Evolutionary conservation across 2,329 filamentous ascomycete species (phyloP), one percentile per base, ranked within the genome.

Genomic region (Aspergillus versicolor): DNA sequence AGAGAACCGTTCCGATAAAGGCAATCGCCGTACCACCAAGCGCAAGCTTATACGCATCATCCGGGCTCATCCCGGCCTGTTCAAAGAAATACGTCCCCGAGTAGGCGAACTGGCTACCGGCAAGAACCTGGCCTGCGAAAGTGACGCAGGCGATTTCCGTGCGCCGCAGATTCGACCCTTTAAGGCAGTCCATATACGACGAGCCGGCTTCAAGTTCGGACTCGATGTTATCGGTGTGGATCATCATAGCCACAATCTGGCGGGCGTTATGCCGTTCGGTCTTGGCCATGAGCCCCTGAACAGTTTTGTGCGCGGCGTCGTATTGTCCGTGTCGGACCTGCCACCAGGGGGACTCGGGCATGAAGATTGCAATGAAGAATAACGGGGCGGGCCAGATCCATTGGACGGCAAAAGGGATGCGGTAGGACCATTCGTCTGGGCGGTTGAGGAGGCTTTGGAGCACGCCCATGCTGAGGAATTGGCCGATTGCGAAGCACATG

Each of bases 401-500:
- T 67, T 83, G 81, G 6, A 83, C 61, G 0, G 74, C 79, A 56
- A 79, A 82, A 1, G 80, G 79, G 5, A 82, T 80, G 38, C 74
- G 74, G 61, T 82, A 83, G 0, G 78, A 76, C 79, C 80, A 82
- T 56, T 81, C 56, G 11, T 75, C 73, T 1, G 68, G 45, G 1
- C 58, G 43, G 43, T 40, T 51, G 2, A 79, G 47, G 56, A 81
- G 71, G 27, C 63, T 76, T 11, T 75, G 71, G 58, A 80, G 76
- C 12, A 83, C 79, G 0, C 77, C 79, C 0, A 78, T 76, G 0
- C 77, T 76, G 45, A 82, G 74, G 61, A 85, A 76, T 59, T 84
- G 81, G 0, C 82, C 82, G 47, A 84, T 79, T 3, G 82, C 80
- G 79, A 81, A 84, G 61, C 82, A 84, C 68, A 84, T 76, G 60